Conservation (phyloP, 495 filamentous ascomycete genomes). For the Pseudotulostoma volvatum region DNA sequence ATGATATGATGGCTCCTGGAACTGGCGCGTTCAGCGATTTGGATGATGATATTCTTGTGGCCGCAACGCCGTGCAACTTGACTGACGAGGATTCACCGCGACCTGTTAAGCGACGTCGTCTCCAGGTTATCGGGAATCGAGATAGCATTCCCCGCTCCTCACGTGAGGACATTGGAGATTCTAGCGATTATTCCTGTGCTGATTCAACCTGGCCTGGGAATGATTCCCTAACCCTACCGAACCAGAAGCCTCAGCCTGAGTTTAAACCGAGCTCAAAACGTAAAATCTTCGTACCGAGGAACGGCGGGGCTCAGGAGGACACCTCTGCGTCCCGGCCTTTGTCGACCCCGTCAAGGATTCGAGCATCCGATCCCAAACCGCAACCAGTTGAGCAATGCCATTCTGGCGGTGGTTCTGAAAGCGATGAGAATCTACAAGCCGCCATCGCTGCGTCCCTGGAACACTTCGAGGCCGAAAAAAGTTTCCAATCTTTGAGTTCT, state of each 20-base stretch:
- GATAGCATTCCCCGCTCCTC: too few relatives aligned
- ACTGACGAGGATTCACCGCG: constrained; percentile 9
- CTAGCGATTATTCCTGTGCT: background rate
- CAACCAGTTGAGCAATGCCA: background rate
- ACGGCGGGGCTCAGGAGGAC: constrained; percentile 25
- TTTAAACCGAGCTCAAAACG: constrained; percentile 15
- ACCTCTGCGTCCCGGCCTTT: constrained; percentile 35
- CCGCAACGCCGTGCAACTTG: constrained; percentile 9
- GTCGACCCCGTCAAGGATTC: constrained; percentile 35
- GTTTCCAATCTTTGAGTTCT: constrained; percentile 1
- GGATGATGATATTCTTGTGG: constrained; percentile 21
- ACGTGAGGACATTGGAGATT: too few relatives aligned
- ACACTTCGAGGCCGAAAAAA: constrained; percentile 25
- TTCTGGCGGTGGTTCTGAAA: constrained; percentile 6
- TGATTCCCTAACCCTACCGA: background rate
- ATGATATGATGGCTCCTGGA: background rate
- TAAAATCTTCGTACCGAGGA: constrained; percentile 30
- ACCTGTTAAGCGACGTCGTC: constrained; percentile 23
- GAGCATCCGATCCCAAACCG: too few relatives aligned
- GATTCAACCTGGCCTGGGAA: background rate
- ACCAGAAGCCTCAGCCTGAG: background rate
- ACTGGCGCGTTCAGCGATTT: constrained; percentile 6
- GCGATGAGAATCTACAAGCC: constrained; percentile 21
- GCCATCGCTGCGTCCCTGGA: constrained; percentile 27
- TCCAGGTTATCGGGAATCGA: too few relatives aligned